Percentiles rank a stretch among this genome's conserved stretches.
These are phyloP conservation scores for Coemansia sp. DNA, from an alignment of 371 early-diverging fungal species.

Conservation along the genomic window DNA sequence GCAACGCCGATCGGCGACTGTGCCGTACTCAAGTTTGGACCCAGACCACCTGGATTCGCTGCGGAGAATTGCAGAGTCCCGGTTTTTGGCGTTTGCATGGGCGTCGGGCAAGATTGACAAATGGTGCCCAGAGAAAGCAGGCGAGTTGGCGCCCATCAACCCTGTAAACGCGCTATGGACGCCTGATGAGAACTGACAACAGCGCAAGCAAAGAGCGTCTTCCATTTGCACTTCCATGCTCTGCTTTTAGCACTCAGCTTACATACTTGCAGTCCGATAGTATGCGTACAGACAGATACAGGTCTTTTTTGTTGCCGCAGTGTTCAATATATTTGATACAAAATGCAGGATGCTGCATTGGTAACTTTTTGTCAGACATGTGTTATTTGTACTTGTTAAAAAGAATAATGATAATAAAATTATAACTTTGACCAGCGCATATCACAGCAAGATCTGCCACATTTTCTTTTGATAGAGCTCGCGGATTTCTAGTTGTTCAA, in stretches of 20 bases:
- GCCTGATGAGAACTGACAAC: too few relatives aligned
- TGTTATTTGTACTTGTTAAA: too few relatives aligned
- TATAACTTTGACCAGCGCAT: too few relatives aligned
- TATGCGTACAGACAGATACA: neutral
- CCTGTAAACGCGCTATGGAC: slow-evolving; percentile 47
- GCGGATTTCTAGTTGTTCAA: too few relatives aligned
- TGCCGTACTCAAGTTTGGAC: slow-evolving; percentile 52
- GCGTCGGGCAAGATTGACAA: slow-evolving; percentile 42
- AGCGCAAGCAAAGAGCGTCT: too few relatives aligned
- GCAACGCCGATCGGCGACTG: slow-evolving; percentile 8
- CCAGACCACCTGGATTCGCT: slow-evolving; percentile 49
- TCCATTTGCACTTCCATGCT: too few relatives aligned
- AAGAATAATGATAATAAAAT: too few relatives aligned
- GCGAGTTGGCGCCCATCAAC: slow-evolving; percentile 55
- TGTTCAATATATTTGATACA: too few relatives aligned
- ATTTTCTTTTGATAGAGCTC: too few relatives aligned
- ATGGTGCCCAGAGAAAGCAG: slow-evolving; percentile 52
- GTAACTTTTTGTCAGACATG: too few relatives aligned
- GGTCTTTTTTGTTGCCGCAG: neutral
- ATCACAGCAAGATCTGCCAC: too few relatives aligned
- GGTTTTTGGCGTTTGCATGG: slow-evolving; percentile 59
- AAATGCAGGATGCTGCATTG: too few relatives aligned
- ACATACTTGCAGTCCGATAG: neutral
- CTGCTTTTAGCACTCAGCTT: neutral
- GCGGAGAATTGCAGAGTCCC: slow-evolving; percentile 54